These are phyloP conservation scores for Nematocida ausubeli DNA, from an alignment of 371 early-diverging fungal genomes.

Conservation along the genomic window DNA sequence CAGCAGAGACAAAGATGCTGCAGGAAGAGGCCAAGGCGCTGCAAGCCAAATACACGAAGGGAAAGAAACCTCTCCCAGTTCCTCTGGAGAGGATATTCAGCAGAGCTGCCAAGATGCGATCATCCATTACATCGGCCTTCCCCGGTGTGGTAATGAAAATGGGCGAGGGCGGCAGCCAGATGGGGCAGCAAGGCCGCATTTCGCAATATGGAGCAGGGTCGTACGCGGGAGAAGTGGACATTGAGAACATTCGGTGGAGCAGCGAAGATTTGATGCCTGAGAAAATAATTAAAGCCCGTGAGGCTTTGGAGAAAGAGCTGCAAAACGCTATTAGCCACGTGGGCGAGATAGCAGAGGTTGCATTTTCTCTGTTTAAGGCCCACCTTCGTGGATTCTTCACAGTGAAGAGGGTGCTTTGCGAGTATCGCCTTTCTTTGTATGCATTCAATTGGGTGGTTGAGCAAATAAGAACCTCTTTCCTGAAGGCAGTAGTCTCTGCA, in stretches of 20 bases:
- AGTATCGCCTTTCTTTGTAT: constrained; percentile 6
- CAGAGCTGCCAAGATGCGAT: not conserved
- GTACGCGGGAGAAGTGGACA: not conserved
- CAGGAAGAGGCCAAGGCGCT: constrained; percentile 28
- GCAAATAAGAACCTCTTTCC: constrained; percentile 81
- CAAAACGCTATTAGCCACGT: constrained; percentile 28
- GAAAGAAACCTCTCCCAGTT: constrained; percentile 49
- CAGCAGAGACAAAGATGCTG: constrained; percentile 32
- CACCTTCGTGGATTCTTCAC: constrained; percentile 45
- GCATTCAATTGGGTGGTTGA: constrained; percentile 84
- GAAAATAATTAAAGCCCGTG: constrained; percentile 15
- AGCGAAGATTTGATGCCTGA: constrained; percentile 46
- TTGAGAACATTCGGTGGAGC: not conserved
- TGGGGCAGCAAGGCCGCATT: not conserved
- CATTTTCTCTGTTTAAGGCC: constrained; percentile 30
- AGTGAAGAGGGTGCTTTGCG: constrained; percentile 41
- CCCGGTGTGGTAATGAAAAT: not conserved
- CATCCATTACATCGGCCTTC: not conserved
- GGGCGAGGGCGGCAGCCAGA: not conserved
- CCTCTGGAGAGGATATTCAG: constrained; percentile 34
- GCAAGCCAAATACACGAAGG: not conserved
- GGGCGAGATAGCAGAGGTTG: constrained; percentile 15
- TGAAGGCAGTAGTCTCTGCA: constrained; percentile 80
- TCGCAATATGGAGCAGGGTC: not conserved
- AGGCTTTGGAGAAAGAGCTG: constrained; percentile 29